Evolutionary conservation across 768 basidiomycete genomes (phyloP).

Genomic region (Coprinellus micaceus): DNA sequence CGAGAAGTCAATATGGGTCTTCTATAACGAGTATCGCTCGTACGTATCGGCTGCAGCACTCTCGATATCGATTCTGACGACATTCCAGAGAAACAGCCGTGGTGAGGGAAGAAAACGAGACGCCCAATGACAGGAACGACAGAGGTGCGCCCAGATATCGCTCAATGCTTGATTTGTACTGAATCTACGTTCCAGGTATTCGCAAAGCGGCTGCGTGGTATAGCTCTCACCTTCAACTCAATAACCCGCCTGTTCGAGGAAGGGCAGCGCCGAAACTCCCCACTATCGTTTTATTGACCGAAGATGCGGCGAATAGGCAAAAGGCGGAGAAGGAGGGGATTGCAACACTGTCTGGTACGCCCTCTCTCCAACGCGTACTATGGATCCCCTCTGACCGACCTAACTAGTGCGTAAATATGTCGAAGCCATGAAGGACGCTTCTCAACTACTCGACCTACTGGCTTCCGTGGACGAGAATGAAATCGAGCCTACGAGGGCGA

Average conservation of each 20-base stretch:
- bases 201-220: conserved; percentile 89
- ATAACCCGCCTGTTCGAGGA: conserved; percentile 49
- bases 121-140: conserved; percentile 93
- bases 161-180: too few species aligned
- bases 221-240: conserved; percentile 60
- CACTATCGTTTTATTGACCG: conserved; percentile 77
- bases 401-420: conserved; percentile 76
- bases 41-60: too few species aligned
- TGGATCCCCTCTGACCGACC: background rate
- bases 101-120: conserved; percentile 71
- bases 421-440: conserved; percentile 62
- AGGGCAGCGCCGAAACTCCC: conserved; percentile 45
- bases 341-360: conserved; percentile 56
- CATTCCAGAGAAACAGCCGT: conserved; percentile 70
- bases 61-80: conserved; percentile 28
- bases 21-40: conserved; percentile 86
- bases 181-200: conserved; percentile 57
- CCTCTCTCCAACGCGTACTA: background rate
- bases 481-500: conserved; percentile 59
- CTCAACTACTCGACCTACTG: conserved; percentile 75
- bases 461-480: conserved; percentile 62
- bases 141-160: conserved; percentile 52
- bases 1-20: conserved; percentile 80
- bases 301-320: conserved; percentile 80
- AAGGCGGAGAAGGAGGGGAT: conserved; percentile 70